Evolutionary conservation across 208 protist species (phyloP).

Genomic region (Trypanosoma avium): DNA sequence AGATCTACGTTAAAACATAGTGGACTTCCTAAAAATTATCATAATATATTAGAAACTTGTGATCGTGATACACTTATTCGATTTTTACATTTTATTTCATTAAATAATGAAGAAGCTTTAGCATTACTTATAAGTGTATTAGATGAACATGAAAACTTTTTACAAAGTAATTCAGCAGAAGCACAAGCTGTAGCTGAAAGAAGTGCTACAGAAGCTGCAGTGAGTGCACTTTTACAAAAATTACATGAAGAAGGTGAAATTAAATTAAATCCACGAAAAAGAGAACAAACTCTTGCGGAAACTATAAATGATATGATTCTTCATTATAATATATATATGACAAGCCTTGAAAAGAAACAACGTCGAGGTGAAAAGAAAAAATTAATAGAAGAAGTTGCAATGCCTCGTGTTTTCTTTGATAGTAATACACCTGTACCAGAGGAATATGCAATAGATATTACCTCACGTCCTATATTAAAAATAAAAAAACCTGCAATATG

Average conservation of each 20-base stretch:
- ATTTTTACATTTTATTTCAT: conserved; percentile 48
- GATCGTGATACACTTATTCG: conserved; percentile 57
- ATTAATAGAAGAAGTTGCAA: conserved; percentile 6
- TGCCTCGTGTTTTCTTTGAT: conserved; percentile 48
- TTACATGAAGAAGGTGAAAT: conserved; percentile 60
- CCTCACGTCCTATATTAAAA: not conserved
- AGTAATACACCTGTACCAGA: conserved; percentile 30
- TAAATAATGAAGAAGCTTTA: conserved; percentile 39
- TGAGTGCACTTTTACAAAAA: conserved; percentile 43
- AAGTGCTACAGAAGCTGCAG: conserved; percentile 22
- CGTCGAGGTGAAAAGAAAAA: conserved; percentile 31
- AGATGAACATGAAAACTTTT: conserved; percentile 55
- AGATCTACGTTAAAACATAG: conserved; percentile 29
- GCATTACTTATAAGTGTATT: conserved; percentile 40
- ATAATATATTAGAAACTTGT: conserved; percentile 36
- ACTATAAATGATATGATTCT: conserved; percentile 44
- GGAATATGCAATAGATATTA: conserved; percentile 22
- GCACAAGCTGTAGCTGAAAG: conserved; percentile 34
- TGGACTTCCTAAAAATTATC: conserved; percentile 45
- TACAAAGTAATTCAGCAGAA: conserved; percentile 40
- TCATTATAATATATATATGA: conserved; percentile 66
- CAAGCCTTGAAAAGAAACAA: conserved; percentile 36
- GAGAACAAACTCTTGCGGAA: conserved; percentile 30
- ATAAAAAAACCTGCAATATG: conserved; percentile 14
- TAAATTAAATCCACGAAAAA: conserved; percentile 31